Percentiles rank a stretch among this genome's conserved stretches.
These are phyloP conservation scores for Penicillium nordicum DNA, from an alignment of 2,329 filamentous ascomycete genomes.

Conservation along the genomic window DNA sequence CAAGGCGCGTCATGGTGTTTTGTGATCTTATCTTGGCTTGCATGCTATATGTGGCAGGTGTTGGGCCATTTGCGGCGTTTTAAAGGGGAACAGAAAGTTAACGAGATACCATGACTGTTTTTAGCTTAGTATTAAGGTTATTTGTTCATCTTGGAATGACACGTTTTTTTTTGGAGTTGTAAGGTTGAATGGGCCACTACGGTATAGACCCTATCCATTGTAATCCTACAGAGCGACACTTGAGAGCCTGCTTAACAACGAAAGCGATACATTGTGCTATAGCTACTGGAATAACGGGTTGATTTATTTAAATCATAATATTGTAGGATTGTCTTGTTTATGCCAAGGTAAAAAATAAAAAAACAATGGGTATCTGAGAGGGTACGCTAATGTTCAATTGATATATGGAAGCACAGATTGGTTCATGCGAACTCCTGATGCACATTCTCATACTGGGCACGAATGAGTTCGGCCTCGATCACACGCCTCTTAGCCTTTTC, in stretches of 20 bases:
- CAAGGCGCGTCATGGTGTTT: slow-evolving; percentile 64
- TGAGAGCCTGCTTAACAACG: slow-evolving; percentile 4
- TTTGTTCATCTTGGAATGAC: not conserved
- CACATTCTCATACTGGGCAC: slow-evolving; percentile 6
- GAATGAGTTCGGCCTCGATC: slow-evolving; percentile 33
- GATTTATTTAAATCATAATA: not conserved
- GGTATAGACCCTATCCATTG: too few species aligned
- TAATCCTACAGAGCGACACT: not conserved
- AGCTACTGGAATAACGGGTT: not conserved
- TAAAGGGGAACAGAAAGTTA: not conserved
- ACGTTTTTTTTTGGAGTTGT: not conserved
- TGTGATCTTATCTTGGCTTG: slow-evolving; percentile 27
- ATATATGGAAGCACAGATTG: not conserved
- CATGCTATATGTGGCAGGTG: not conserved
- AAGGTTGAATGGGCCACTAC: not conserved
- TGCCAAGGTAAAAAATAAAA: not conserved
- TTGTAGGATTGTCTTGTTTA: not conserved
- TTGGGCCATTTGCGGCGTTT: slow-evolving; percentile 4
- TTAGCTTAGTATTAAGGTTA: not conserved
- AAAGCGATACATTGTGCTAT: slow-evolving; percentile 10
- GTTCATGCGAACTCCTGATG: slow-evolving; percentile 14
- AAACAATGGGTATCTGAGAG: not conserved
- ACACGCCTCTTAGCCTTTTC: slow-evolving; percentile 29
- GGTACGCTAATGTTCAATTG: not conserved
- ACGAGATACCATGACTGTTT: slow-evolving; percentile 6